Evolutionary conservation across 768 basidiomycete genomes (phyloP).

Genomic region (Leucocoprinus sp.): DNA sequence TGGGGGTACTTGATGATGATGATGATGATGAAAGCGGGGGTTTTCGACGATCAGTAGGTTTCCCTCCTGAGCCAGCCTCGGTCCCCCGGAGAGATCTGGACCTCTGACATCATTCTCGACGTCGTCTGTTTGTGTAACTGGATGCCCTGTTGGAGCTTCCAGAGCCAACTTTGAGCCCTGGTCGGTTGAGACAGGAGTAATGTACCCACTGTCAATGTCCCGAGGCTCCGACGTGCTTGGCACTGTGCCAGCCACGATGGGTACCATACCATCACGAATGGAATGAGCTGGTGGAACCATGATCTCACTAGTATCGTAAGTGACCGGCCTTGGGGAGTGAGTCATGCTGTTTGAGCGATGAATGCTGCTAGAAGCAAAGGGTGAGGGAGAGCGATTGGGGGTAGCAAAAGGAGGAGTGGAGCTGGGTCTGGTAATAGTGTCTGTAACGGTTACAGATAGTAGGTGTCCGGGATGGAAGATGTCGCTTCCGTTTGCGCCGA

Average conservation of each 20-base stretch:
- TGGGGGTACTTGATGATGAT: constrained; percentile 19
- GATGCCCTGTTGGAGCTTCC: background rate
- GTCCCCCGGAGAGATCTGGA: constrained; percentile 26
- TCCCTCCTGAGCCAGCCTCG: constrained; percentile 20
- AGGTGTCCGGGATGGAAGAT: background rate
- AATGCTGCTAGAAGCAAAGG: background rate
- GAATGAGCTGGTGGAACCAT: constrained; percentile 7
- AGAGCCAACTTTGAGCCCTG: background rate
- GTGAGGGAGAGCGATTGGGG: background rate
- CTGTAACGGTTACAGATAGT: too few species aligned
- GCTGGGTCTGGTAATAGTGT: background rate
- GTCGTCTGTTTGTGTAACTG: background rate
- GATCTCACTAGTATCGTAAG: background rate
- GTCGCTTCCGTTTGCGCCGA: constrained; percentile 9
- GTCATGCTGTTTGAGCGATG: background rate
- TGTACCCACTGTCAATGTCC: constrained; percentile 7
- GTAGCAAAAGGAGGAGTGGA: background rate
- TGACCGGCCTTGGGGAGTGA: background rate
- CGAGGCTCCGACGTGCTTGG: constrained; percentile 1
- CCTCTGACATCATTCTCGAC: constrained; percentile 16
- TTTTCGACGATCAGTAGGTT: constrained; percentile 48
- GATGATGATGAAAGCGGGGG: too few species aligned
- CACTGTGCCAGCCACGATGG: background rate
- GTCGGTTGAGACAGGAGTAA: constrained; percentile 11
- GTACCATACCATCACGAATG: constrained; percentile 2